A percentile compares a stretch with the other conserved stretches of the same genome.
phyloP scores from a whole-genome alignment of 345 rosid genomes.

The Citrus unshiu region DNA sequence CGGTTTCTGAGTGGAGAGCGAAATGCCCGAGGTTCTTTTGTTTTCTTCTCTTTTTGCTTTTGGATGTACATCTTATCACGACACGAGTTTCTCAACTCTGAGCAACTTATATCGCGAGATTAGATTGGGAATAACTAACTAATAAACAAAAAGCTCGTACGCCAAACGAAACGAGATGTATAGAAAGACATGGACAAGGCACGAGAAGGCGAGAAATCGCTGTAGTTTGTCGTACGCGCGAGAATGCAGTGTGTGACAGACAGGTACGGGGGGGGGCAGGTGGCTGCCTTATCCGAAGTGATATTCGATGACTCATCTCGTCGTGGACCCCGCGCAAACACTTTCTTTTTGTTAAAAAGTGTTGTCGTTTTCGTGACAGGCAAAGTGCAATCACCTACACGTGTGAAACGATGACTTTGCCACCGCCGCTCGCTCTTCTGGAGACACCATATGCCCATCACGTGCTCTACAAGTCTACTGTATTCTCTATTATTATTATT shows the following conservation, averaged over 20 bases:
- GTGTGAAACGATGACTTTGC: neutral
- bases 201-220: neutral
- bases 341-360: neutral
- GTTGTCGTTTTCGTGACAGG: neutral
- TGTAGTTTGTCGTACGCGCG: neutral
- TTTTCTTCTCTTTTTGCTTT: neutral
- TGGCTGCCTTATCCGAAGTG: conserved; percentile 16
- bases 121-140: neutral
- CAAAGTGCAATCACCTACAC: neutral
- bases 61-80: neutral
- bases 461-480: neutral
- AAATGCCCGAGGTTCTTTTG: neutral
- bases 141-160: neutral
- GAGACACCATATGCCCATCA: neutral
- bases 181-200: neutral
- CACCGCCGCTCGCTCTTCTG: neutral
- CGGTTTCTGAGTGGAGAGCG: neutral
- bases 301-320: conserved; percentile 1
- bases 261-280: neutral
- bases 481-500: no score
- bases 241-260: neutral
- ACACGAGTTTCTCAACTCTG: neutral
- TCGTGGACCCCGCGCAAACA: neutral
- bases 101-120: neutral
- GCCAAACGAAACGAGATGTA: neutral